Evolutionary conservation across 257 asterid species (phyloP), one percentile per base, ranked within the genome.

Genomic region (Cordia subcordata): DNA sequence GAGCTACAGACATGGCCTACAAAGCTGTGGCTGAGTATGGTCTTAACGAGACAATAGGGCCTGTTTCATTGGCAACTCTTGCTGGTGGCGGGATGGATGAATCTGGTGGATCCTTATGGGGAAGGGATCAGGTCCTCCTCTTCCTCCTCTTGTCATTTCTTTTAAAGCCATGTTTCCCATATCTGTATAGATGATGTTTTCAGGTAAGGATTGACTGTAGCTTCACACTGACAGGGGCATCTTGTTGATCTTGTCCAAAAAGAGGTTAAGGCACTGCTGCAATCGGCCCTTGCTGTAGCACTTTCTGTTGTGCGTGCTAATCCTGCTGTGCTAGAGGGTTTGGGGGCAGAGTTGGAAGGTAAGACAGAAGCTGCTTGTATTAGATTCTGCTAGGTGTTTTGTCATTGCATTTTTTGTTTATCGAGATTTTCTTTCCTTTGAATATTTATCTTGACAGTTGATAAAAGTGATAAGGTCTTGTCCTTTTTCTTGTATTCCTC

Each of bases 11-110:
- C 71, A 80, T 93, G 96, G 99, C 99, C 18, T 93, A 93, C 81
- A 93, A 93, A 79, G 99, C 99, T 9, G 95, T 93, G 62, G 97
- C 99, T 58, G 99, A 93, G 70, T 93, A 87, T 68, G 99, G 99
- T 62, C 92, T 93, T 49, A 93, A 79, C 58, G 87, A 85, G 65
- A 70, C 77, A 64, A 58, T 93, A 58, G 99, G 99, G 71, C 99
- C 99, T 52, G 53, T 93, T 72, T 93, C 99, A 10, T 44, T 93
- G 74, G 74, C 96, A 42, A 81, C 96, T 56, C 97, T 93, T 61
- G 80, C 99, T 52, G 83, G 82, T 68, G 96, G 99, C 55, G 97
- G 99, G 67, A 83, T 83, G 85, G 97, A 89, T 57, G 97, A 93
- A 21, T 73, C 95, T 47, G 86, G 94, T 33, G 94, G 95, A 45